A percentile compares a stretch with the other conserved stretches of the same genome.
phyloP scores from a whole-genome alignment of 148 eudicot species.

The Linanthus parryae region DNA sequence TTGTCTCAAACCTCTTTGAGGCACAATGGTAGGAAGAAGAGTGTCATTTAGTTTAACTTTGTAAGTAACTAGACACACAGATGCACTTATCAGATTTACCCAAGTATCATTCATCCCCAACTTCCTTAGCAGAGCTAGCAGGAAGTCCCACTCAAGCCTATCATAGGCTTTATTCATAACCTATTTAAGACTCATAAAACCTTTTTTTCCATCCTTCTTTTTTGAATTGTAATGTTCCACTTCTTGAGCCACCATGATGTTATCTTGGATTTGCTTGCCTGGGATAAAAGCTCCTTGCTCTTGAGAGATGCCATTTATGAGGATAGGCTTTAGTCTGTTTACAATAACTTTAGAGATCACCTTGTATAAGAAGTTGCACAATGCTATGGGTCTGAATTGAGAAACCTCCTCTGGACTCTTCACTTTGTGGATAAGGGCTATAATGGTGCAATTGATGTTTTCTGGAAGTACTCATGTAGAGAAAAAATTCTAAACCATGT shows the following conservation, averaged over 20 bases:
- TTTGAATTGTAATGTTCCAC: neutral
- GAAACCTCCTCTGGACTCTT: neutral
- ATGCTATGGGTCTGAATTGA: neutral
- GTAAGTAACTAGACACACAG: neutral
- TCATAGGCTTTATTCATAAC: neutral
- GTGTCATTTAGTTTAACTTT: neutral
- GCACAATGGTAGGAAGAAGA: neutral
- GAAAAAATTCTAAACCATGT: neutral
- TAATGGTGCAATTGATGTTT: neutral
- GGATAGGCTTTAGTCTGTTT: neutral
- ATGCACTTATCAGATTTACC: neutral
- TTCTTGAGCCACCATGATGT: neutral
- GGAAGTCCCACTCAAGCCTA: neutral
- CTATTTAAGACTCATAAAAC: neutral
- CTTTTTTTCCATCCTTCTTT: neutral
- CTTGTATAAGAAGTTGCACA: neutral
- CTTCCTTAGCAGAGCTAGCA: neutral
- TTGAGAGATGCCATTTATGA: neutral
- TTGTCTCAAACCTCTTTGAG: neutral
- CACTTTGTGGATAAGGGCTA: neutral
- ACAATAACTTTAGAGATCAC: neutral
- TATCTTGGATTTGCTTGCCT: neutral
- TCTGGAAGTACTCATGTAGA: neutral
- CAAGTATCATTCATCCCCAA: neutral
- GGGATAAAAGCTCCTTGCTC: neutral